phyloP scores from a whole-genome alignment of 768 basidiomycete genomes.

The Mycena latifolia region DNA sequence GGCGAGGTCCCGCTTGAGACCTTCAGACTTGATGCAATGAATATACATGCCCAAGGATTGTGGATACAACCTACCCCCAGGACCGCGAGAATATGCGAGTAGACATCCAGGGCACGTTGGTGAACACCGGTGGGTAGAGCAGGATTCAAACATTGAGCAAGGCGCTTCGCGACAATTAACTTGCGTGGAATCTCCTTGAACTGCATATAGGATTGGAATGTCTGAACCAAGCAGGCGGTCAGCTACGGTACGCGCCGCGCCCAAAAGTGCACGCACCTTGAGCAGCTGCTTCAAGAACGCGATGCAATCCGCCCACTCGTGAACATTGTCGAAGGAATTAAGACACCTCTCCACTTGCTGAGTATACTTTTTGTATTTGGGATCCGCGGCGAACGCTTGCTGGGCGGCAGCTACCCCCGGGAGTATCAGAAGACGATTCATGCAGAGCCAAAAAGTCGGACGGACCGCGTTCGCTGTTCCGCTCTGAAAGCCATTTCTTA shows the following conservation, averaged over 20 bases:
- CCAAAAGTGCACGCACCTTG: slow-evolving; percentile 66
- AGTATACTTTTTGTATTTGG: slow-evolving; percentile 94
- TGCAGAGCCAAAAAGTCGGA: slow-evolving; percentile 29
- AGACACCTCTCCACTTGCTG: slow-evolving; percentile 94
- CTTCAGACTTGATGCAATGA: slow-evolving; percentile 75
- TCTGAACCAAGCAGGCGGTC: slow-evolving; percentile 57
- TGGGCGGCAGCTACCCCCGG: slow-evolving; percentile 57
- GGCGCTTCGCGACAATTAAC: slow-evolving; percentile 92
- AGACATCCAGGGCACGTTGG: slow-evolving; percentile 96
- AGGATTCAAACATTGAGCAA: slow-evolving; percentile 98
- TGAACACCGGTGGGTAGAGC: slow-evolving; percentile 97
- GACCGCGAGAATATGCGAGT: slow-evolving; percentile 90
- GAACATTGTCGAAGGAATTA: slow-evolving; percentile 93
- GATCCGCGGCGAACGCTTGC: slow-evolving; percentile 79
- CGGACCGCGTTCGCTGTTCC: slow-evolving; percentile 66
- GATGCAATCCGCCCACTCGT: slow-evolving; percentile 99
- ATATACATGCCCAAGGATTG: not conserved
- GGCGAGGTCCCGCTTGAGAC: slow-evolving; percentile 85
- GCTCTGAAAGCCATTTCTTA: slow-evolving; percentile 56
- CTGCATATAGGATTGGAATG: slow-evolving; percentile 92
- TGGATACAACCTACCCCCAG: slow-evolving; percentile 75
- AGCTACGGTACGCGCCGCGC: slow-evolving; percentile 11
- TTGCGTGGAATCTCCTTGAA: slow-evolving; percentile 98
- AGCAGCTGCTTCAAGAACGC: slow-evolving; percentile 94
- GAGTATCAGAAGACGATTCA: slow-evolving; percentile 13